phyloP scores from a whole-genome alignment of 768 basidiomycete genomes.

The Boletellus emodensis region DNA sequence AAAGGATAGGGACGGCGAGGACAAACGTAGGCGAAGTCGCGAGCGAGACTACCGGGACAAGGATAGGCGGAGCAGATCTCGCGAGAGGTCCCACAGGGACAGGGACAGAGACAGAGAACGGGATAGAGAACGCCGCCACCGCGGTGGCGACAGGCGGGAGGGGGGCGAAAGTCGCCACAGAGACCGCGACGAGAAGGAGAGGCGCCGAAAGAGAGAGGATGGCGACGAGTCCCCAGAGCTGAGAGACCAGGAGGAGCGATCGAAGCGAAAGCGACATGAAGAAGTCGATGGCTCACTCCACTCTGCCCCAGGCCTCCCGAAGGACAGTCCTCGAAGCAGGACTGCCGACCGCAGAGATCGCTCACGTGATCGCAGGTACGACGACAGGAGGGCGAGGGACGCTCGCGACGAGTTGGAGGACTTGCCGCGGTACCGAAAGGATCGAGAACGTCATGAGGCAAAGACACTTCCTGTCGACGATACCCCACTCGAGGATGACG shows the following conservation, averaged over 20 bases:
- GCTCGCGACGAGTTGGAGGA: constrained; percentile 65
- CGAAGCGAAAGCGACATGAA: constrained; percentile 63
- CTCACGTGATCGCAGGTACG: constrained; percentile 54
- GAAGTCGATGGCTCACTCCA: constrained; percentile 45
- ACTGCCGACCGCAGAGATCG: constrained; percentile 43
- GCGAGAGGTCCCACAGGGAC: constrained; percentile 45
- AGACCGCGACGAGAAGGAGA: constrained; percentile 46
- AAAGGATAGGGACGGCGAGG: constrained; percentile 53
- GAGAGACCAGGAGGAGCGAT: constrained; percentile 50
- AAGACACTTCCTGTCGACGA: constrained; percentile 42
- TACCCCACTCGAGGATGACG: constrained; percentile 32
- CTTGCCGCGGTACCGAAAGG: constrained; percentile 40
- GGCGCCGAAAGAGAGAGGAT: constrained; percentile 70
- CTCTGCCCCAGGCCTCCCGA: constrained; percentile 34
- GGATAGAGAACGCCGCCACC: constrained; percentile 41
- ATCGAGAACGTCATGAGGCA: constrained; percentile 40
- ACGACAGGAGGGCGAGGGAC: constrained; percentile 42
- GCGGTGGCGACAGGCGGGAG: constrained; percentile 45
- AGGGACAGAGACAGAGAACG: constrained; percentile 27
- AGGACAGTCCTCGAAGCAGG: constrained; percentile 49
- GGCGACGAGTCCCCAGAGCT: constrained; percentile 45
- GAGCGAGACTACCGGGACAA: constrained; percentile 49
- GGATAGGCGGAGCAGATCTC: constrained; percentile 45
- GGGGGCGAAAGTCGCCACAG: constrained; percentile 54
- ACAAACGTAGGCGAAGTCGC: constrained; percentile 59